Percentiles rank a stretch among this genome's conserved stretches.
phyloP scores from a whole-genome alignment of 371 early-diverging fungal genomes.

The Saksenaea oblongispora region DNA sequence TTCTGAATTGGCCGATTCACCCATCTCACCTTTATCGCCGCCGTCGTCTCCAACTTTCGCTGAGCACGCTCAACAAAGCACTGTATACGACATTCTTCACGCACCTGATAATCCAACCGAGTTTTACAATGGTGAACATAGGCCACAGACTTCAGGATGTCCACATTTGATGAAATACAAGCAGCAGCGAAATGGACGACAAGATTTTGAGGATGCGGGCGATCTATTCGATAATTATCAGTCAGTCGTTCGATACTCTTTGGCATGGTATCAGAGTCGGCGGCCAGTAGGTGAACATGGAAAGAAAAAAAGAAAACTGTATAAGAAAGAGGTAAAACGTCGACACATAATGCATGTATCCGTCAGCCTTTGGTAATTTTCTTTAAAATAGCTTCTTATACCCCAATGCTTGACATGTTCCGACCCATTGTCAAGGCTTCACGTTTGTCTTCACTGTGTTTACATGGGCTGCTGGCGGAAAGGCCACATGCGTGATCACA shows the following conservation, averaged over 20 bases:
- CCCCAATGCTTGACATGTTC: constrained; percentile 71
- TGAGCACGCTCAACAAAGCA: constrained; percentile 8
- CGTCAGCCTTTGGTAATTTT: not conserved
- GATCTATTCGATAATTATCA: constrained; percentile 36
- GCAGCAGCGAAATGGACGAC: constrained; percentile 19
- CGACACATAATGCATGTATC: not conserved
- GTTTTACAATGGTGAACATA: constrained; percentile 29
- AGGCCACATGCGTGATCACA: constrained; percentile 67
- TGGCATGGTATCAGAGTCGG: constrained; percentile 33
- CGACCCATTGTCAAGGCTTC: constrained; percentile 66
- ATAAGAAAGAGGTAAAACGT: constrained; percentile 12
- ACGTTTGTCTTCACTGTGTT: constrained; percentile 80
- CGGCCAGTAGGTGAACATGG: not conserved
- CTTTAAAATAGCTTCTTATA: constrained; percentile 57
- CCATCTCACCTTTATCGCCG: constrained; percentile 20
- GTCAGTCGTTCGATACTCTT: constrained; percentile 36
- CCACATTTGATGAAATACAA: constrained; percentile 34
- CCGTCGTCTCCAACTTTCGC: constrained; percentile 23
- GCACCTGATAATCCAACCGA: constrained; percentile 35
- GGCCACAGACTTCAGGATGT: constrained; percentile 34
- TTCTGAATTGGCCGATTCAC: constrained; percentile 22
- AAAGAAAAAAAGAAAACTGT: constrained; percentile 21
- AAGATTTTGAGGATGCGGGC: constrained; percentile 15
- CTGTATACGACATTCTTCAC: constrained; percentile 42
- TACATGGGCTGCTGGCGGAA: constrained; percentile 68